Percentiles rank a stretch among this genome's conserved stretches.
phyloP scores from a whole-genome alignment of 2,329 filamentous ascomycete genomes.

The Tolypocladium ovalisporum region DNA sequence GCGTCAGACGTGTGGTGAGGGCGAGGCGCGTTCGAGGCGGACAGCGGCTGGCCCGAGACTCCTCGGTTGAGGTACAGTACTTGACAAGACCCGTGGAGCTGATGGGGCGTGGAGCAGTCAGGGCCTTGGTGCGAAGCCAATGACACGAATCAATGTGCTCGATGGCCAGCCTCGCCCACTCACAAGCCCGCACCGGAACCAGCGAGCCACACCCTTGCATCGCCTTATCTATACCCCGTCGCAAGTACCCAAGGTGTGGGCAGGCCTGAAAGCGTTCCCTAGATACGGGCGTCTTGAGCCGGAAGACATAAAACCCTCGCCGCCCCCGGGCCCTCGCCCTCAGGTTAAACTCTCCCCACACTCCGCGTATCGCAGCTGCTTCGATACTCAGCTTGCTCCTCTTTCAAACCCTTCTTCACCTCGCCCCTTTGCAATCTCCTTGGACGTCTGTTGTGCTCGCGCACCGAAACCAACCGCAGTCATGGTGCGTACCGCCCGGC shows the following conservation, averaged over 20 bases:
- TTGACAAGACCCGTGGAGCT: background rate
- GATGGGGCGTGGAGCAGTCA: background rate
- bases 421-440: conserved; percentile 1
- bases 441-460: background rate
- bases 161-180: background rate
- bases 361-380: conserved; percentile 1
- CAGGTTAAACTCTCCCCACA: background rate
- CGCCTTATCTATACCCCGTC: conserved; percentile 4
- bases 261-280: too few relatives aligned
- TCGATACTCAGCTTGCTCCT: conserved; percentile 1
- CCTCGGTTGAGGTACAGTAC: background rate
- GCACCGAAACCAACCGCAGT: conserved; percentile 5
- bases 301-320: conserved; percentile 12
- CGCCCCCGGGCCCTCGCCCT: conserved; percentile 2
- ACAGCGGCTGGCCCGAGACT: background rate
- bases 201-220: conserved; percentile 3
- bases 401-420: too few relatives aligned
- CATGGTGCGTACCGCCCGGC: conserved; percentile 12
- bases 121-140: background rate
- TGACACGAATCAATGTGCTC: background rate
- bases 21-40: background rate
- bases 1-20: too few relatives aligned
- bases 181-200: conserved; percentile 1
- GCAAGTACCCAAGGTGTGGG: background rate
- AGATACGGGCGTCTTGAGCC: conserved; percentile 2